A percentile compares a stretch with the other conserved stretches of the same genome.
Evolutionary conservation across 495 filamentous ascomycete species (phyloP).

Genomic region (Talaromyces stipitatus): DNA sequence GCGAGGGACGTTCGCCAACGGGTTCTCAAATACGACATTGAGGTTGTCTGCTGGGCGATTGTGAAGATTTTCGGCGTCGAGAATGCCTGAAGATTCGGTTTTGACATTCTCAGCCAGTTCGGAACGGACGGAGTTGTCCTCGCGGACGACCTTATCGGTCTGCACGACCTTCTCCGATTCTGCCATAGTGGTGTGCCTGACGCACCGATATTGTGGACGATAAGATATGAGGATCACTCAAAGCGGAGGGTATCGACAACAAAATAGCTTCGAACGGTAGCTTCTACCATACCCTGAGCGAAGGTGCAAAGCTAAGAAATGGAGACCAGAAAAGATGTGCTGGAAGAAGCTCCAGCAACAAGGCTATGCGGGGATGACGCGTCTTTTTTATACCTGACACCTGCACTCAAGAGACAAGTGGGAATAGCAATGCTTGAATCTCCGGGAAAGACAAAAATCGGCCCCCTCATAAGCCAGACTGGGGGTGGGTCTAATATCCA

Average conservation of each 20-base stretch:
- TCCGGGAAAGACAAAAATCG: neutral
- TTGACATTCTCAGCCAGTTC: slow-evolving; percentile 6
- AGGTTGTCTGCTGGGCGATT: slow-evolving; percentile 12
- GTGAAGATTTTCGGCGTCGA: slow-evolving; percentile 17
- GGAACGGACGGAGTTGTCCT: neutral
- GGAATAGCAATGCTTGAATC: neutral
- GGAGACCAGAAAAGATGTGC: neutral
- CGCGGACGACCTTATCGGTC: neutral
- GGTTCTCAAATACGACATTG: slow-evolving; percentile 39
- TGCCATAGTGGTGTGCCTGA: neutral
- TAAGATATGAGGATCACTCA: too few species aligned
- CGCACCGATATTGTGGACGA: neutral
- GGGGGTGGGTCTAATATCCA: slow-evolving; percentile 1
- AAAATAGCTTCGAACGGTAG: neutral
- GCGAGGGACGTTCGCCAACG: slow-evolving; percentile 39
- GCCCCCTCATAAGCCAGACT: slow-evolving; percentile 1
- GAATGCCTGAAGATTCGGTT: neutral
- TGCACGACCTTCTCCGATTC: neutral
- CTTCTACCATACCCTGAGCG: neutral
- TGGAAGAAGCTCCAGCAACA: neutral
- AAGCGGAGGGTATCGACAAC: neutral
- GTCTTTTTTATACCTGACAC: neutral
- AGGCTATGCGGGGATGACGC: neutral
- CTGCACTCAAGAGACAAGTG: neutral
- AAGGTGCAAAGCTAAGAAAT: too few species aligned